phyloP scores from a whole-genome alignment of 2,329 filamentous ascomycete genomes.

The Claviceps digitariae region DNA sequence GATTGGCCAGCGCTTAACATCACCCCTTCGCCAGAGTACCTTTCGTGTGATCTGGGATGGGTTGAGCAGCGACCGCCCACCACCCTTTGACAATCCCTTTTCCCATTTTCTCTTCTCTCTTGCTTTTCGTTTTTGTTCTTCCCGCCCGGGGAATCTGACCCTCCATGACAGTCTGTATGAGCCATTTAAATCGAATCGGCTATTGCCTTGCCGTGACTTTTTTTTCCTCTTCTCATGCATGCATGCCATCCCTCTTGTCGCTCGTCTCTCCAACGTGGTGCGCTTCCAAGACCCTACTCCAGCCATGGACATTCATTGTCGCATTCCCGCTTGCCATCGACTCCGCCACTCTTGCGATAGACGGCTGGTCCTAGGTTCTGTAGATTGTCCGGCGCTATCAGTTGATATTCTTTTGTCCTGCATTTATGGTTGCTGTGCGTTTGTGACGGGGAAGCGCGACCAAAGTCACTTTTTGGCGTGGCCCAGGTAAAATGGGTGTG shows the following conservation, averaged over 20 bases:
- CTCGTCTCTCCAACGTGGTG: not conserved
- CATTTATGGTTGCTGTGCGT: conserved; percentile 7
- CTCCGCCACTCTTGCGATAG: conserved; percentile 3
- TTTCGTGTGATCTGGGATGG: conserved; percentile 19
- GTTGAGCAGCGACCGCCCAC: conserved; percentile 11
- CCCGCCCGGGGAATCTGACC: conserved; percentile 7
- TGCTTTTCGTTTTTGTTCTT: conserved; percentile 16
- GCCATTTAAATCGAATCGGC: conserved; percentile 13
- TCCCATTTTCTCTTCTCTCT: conserved; percentile 8
- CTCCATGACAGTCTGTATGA: conserved; percentile 18
- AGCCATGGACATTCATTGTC: conserved; percentile 12
- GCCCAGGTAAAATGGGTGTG: not conserved
- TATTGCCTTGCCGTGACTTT: not conserved
- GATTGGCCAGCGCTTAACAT: conserved; percentile 23
- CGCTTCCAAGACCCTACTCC: conserved; percentile 6
- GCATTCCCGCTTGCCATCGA: conserved; percentile 18
- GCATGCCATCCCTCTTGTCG: not conserved
- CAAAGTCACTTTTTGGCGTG: conserved; percentile 16
- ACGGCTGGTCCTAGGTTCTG: not conserved
- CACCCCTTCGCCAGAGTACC: conserved; percentile 21
- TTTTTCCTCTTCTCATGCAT: not conserved
- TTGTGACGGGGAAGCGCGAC: conserved; percentile 1
- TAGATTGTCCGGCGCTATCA: conserved; percentile 7
- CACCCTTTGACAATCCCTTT: conserved; percentile 7
- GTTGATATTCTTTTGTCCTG: conserved; percentile 7